Conservation (phyloP, 2,329 filamentous ascomycete genomes). For the Capronia coronata region DNA sequence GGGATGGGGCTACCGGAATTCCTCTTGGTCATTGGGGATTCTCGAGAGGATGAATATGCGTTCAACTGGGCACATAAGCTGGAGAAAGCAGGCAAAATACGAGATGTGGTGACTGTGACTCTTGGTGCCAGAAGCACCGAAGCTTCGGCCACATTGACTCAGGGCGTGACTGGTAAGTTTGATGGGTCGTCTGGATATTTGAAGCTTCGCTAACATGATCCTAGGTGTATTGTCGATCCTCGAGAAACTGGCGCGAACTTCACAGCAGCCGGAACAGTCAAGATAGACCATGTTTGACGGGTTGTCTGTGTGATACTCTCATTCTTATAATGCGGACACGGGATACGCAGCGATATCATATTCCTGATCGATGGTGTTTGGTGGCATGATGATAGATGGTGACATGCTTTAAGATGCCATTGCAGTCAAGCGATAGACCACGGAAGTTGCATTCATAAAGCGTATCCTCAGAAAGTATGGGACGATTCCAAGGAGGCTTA, state of each 20-base stretch:
- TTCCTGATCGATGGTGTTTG: not conserved
- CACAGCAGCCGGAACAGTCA: not conserved
- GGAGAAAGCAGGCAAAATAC: conserved; percentile 51
- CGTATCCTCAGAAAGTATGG: too few species aligned
- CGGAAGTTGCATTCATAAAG: not conserved
- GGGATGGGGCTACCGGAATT: conserved; percentile 60
- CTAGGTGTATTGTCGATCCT: conserved; percentile 21
- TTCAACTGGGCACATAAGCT: conserved; percentile 90
- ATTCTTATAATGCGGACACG: not conserved
- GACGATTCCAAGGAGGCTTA: too few species aligned
- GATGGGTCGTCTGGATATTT: not conserved
- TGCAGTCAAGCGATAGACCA: not conserved
- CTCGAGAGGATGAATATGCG: conserved; percentile 86
- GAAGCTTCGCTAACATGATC: conserved; percentile 3
- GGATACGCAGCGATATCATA: not conserved
- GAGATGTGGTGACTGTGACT: conserved; percentile 76
- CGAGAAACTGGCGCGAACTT: conserved; percentile 16
- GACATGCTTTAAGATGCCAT: not conserved
- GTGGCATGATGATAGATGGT: not conserved
- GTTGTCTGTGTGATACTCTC: not conserved
- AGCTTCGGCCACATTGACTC: conserved; percentile 75
- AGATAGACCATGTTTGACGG: not conserved
- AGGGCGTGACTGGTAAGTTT: conserved; percentile 72
- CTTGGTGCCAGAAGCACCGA: conserved; percentile 83
- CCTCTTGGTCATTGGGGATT: conserved; percentile 81